Base-by-base conservation (phyloP, 345 rosid species). In the Eucalyptus guilfoylei region DNA sequence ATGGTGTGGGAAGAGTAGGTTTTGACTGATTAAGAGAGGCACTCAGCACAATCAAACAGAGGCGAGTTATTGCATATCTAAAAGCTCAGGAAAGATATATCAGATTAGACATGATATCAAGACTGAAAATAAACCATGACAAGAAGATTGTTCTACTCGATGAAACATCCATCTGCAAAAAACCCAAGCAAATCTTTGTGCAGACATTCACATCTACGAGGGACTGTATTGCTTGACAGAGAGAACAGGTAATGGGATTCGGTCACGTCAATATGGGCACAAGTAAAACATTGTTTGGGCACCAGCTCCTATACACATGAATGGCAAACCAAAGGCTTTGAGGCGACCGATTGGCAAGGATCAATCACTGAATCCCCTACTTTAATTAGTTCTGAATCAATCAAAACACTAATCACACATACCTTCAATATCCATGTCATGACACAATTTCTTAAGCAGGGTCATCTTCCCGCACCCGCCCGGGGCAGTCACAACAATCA, bases 391-490 rank as follows among this genome's bases (percentile, higher is more conserved):
- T 58, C 14, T 58, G 30, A 4, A 45, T 47, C 28, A 62, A 2
- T 26, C 1, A 28, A 32, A 47, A 44, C 14, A 5, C 32, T 19
- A 49, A 12, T 8, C 24, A n/a, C 37, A 11, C 32, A 26, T 72
- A 88, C 89, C 87, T 88, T 88, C 47, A 60, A 88, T 49, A 19
- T 83, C 80, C 15, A 1, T 32, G 37, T 89, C 90, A 86, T 89
- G 90, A 40, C 88, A 69, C 9, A 89, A 69, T 72, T 86, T 86
- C 44, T 32, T 49, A 14, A 62, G 88, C 88, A 89, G 86, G 76
- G 88, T 64, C 24, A 67, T 89, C 88, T 89, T 89, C 37, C 90
- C 88, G 14, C 76, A 86, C 6, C 90, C 90, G 9, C 16, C 49
- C 1, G 87, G 86, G 1, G 23, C 87, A 28, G 89, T 72, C 28